These are phyloP conservation scores for Populus hybrid DNA, from an alignment of 441 rosid genomes.

Conservation along the genomic window DNA sequence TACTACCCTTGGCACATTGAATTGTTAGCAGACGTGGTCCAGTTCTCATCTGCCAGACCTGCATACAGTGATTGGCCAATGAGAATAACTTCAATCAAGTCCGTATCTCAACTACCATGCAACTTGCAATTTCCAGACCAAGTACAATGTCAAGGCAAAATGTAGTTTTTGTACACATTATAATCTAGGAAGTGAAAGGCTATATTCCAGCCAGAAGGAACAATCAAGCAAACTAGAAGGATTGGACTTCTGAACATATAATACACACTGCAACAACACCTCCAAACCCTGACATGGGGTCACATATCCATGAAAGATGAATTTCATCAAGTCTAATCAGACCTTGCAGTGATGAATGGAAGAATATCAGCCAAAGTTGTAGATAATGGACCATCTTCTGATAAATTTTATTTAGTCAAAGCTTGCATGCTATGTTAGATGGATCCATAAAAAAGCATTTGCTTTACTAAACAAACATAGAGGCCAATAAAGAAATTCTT, in stretches of 20 bases:
- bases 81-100: neutral
- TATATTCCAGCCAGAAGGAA: neutral
- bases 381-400: neutral
- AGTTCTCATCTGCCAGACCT: conserved; percentile 99
- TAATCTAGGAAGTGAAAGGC: neutral
- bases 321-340: neutral
- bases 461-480: neutral
- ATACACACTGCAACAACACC: neutral
- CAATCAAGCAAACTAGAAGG: neutral
- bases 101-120: neutral
- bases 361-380: neutral
- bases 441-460: neutral
- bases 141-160: neutral
- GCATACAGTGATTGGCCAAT: conserved; percentile 11
- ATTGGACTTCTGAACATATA: neutral
- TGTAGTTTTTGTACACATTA: neutral
- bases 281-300: neutral
- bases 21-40: conserved; percentile 76
- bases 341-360: neutral
- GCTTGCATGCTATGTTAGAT: neutral
- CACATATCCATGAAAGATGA: neutral
- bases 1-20: conserved; percentile 72
- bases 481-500: neutral
- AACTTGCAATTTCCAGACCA: neutral
- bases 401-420: neutral